Evolutionary conservation across 1,284 basidiomycete genomes (phyloP).

Genomic region (Cutaneotrichosporon curvatum): DNA sequence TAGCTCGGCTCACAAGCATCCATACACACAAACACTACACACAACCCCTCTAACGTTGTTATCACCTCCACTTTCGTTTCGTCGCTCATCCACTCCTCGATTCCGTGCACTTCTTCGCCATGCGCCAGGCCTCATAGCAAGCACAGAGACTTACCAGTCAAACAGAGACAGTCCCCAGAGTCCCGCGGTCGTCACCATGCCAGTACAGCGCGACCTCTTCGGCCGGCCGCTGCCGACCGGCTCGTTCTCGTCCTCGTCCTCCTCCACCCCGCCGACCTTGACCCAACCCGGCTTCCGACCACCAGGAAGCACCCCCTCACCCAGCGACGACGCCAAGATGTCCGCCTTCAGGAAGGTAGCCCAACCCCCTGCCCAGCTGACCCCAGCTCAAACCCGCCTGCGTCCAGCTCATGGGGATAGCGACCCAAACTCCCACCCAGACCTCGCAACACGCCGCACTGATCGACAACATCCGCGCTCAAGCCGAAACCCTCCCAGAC

Average conservation of each 20-base stretch:
- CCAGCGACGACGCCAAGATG: slow-evolving; percentile 21
- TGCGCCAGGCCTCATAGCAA: too few relatives aligned
- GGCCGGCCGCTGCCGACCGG: slow-evolving; percentile 10
- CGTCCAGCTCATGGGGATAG: slow-evolving; percentile 65
- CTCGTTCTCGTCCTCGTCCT: not conserved
- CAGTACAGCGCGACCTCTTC: slow-evolving; percentile 18
- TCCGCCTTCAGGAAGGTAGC: slow-evolving; percentile 36
- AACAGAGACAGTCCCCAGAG: too few relatives aligned
- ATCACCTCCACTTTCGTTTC: not conserved
- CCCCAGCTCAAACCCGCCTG: slow-evolving; percentile 66
- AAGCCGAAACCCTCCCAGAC: slow-evolving; percentile 50
- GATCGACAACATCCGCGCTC: slow-evolving; percentile 53
- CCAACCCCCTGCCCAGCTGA: not conserved
- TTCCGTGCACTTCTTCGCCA: too few relatives aligned
- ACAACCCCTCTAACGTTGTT: too few relatives aligned
- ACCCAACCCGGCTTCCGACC: not conserved
- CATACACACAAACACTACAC: too few relatives aligned
- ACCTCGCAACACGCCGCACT: slow-evolving; percentile 52
- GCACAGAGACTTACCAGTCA: too few relatives aligned
- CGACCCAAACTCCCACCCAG: slow-evolving; percentile 54
- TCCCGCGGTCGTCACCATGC: too few relatives aligned
- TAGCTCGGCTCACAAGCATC: too few relatives aligned
- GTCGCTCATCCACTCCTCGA: not conserved
- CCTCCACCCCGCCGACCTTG: not conserved
- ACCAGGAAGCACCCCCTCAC: not conserved